Evolutionary conservation across 2,329 filamentous ascomycete species (phyloP), one percentile per base, ranked within the genome.

Genomic region (Chrysoporthe deuterocubensis): DNA sequence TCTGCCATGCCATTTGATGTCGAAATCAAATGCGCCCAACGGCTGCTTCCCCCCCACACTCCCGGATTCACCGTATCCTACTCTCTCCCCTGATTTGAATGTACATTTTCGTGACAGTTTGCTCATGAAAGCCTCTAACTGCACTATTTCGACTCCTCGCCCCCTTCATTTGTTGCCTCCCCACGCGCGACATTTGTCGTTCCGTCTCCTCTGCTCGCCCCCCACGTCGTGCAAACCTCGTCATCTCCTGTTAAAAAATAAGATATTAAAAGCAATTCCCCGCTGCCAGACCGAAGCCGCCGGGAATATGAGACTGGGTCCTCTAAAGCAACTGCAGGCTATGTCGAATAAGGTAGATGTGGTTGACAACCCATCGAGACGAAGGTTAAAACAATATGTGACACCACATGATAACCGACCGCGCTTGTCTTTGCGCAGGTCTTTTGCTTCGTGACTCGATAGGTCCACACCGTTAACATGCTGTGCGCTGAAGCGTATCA

Each of bases 281-380:
- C 71, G 71, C 64, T 71, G 75, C 71, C 75, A 74, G 73, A 74
- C 70, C 71, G 68, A 62, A 58, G 74, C 75, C 78, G 75, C 74
- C 74, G 77, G 77, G 78, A 78, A 73, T 71, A 54, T 42, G 75
- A 76, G 75, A 74, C 73, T 67, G 50, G 26, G 73, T 72, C 75
- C 70, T 74, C 70, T 48, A 70, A 60, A 72, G 73, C 75, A 73
- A 64, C 72, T 68, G 61, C 59, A 64, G 62, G 62, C 63, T 69
- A 69, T 66, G 46, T 66, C 40, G 61, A 62, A 40, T 46, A 62
- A 68, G 50, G 54, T 59, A 34, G 65, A 58, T 64, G 50, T 63
- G 65, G 16, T 52, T 65, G 58, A 60, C 44, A 58, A 52, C 61
- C 68, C 65, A 44, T 64, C 68, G 43, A 21, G 46, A 60, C 59